These are phyloP conservation scores for Aspergillus ustus DNA, from an alignment of 2,329 filamentous ascomycete species.

Conservation along the genomic window DNA sequence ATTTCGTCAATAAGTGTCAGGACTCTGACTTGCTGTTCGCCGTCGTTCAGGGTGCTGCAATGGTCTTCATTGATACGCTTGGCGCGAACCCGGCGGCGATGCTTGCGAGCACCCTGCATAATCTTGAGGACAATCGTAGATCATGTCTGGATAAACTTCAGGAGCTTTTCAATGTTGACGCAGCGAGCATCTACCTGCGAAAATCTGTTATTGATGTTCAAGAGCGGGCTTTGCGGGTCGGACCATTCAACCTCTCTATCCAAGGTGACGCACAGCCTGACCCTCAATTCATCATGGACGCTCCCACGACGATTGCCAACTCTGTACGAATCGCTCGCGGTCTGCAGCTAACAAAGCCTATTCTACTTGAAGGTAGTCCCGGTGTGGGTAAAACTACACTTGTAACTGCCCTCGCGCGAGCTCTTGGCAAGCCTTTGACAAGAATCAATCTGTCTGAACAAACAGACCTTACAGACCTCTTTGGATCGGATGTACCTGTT, in stretches of 20 bases:
- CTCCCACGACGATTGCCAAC: constrained; percentile 87
- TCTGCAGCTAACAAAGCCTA: constrained; percentile 85
- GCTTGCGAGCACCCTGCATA: constrained; percentile 71
- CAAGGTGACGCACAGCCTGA: constrained; percentile 56
- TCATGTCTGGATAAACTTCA: constrained; percentile 75
- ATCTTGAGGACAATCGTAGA: constrained; percentile 71
- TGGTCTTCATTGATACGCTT: constrained; percentile 94
- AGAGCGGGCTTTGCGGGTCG: constrained; percentile 65
- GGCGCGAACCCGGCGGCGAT: constrained; percentile 93
- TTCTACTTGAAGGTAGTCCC: constrained; percentile 94
- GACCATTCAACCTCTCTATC: constrained; percentile 72
- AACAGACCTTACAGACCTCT: constrained; percentile 95
- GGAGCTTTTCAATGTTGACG: constrained; percentile 67
- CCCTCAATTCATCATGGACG: constrained; percentile 76
- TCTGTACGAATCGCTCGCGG: constrained; percentile 89
- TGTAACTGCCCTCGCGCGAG: constrained; percentile 79
- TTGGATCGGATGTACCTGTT: constrained; percentile 93
- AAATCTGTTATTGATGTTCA: constrained; percentile 63
- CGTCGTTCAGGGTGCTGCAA: constrained; percentile 83
- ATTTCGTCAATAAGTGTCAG: constrained; percentile 78
- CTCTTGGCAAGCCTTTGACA: constrained; percentile 80
- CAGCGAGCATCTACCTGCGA: constrained; percentile 67
- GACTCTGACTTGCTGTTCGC: constrained; percentile 54
- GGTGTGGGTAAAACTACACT: constrained; percentile 97
- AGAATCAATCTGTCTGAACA: constrained; percentile 98